Conservation (phyloP, 2,329 filamentous ascomycete genomes). For the Aspergillus sp. region DNA sequence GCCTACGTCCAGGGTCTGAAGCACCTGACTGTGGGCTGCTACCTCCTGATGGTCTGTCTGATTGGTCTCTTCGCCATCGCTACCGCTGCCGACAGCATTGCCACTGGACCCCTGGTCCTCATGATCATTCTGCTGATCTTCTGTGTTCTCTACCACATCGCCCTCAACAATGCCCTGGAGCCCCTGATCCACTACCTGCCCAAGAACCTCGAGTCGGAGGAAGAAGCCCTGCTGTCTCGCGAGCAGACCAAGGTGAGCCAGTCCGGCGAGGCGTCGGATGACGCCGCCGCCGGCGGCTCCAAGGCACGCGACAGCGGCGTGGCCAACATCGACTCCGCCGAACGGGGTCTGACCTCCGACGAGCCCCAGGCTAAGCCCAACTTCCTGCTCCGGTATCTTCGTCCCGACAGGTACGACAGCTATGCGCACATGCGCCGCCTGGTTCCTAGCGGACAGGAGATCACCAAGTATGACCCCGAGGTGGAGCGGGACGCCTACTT, state of each 20-base stretch:
- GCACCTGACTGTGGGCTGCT: slow-evolving; percentile 80
- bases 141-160: slow-evolving; percentile 72
- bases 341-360: slow-evolving; percentile 36
- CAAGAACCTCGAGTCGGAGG: slow-evolving; percentile 65
- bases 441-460: slow-evolving; percentile 60
- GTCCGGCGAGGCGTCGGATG: slow-evolving; percentile 26
- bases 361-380: slow-evolving; percentile 36
- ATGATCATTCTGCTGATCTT: slow-evolving; percentile 77
- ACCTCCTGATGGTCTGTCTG: slow-evolving; percentile 78
- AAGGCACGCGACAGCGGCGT: slow-evolving; percentile 25
- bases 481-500: slow-evolving; percentile 70
- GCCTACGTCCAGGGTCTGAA: slow-evolving; percentile 85
- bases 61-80: slow-evolving; percentile 80
- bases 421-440: slow-evolving; percentile 70
- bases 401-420: slow-evolving; percentile 74
- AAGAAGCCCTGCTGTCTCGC: slow-evolving; percentile 49
- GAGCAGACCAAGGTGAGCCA: slow-evolving; percentile 27
- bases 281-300: slow-evolving; percentile 13
- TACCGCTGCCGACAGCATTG: slow-evolving; percentile 60
- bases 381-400: slow-evolving; percentile 61
- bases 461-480: slow-evolving; percentile 62
- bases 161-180: slow-evolving; percentile 69
- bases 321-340: slow-evolving; percentile 36
- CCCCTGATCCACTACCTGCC: slow-evolving; percentile 79
- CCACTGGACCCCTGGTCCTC: slow-evolving; percentile 69